Evolutionary conservation across 768 basidiomycete genomes (phyloP), one percentile per base, ranked within the genome.

Genomic region (Xerocomus brunneocitrinus): DNA sequence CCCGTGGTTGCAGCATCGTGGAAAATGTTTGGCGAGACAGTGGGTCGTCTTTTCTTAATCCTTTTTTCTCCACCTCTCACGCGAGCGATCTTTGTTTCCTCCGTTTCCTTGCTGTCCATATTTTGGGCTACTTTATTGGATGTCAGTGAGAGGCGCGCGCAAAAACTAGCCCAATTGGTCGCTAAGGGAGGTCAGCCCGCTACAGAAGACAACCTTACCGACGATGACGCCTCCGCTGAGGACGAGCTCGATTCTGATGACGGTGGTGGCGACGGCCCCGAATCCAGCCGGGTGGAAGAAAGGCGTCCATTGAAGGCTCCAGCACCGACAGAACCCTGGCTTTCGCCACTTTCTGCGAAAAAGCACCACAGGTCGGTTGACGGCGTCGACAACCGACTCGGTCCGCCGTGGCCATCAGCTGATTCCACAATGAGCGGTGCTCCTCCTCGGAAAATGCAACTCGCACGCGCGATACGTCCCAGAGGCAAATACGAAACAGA

Each of bases 1-100:
- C 64, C 88, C 89, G 36, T 91, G 88, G 89, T 65, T 83, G 53
- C 85, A 87, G 70, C 89, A 91, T 67, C 79, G 85, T 19, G 79
- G 76, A 25, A 91, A 89, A 67, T 90, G 89, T 72, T 65, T 87
- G 42, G 79, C 81, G n/a, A 70, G 86, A 62, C 76, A 82, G 87
- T 89, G 66, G 64, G 83, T 81, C 39, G 32, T 47, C 44, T 30
- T 24, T 54, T 50, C 43, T 49, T 25, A 13, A 45, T 46, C 7
- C 3, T 25, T 22, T 10, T 31, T 8, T 38, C 12, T 19, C 28
- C 19, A 8, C 35, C 19, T 49, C 58, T 59, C 52, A 68, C 56
- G 52, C 50, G 14, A 10, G 22, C 31, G 55, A 13, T 36, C 43
- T 53, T 49, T 54, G 46, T 45, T 16, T 47, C 25, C 12, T 12